Percentiles rank a stretch among this genome's conserved stretches.
Conservation (phyloP, 1,139 yeast genomes). For the Protomyces pachydermus region DNA sequence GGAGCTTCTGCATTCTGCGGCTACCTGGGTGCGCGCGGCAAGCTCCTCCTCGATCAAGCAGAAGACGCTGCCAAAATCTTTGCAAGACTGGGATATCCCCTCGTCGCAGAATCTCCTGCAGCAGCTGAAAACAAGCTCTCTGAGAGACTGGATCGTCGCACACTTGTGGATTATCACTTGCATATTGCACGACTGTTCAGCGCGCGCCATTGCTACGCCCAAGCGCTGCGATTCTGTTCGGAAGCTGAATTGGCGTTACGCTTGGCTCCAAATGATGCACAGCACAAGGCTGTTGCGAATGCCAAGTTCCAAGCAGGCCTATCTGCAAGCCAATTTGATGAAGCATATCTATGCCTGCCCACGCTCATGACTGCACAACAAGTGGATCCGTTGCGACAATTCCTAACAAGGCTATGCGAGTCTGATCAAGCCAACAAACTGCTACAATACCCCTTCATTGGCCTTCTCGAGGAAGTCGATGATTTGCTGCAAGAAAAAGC, state of each 20-base stretch:
- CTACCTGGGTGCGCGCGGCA: constrained; percentile 9
- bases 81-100: constrained; percentile 6
- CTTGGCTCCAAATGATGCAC: neutral
- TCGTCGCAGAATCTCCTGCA: neutral
- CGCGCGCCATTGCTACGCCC: neutral
- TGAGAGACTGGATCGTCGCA: neutral
- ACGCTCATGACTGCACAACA: neutral
- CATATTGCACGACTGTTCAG: constrained; percentile 13
- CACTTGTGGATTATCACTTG: constrained; percentile 6
- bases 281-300: neutral
- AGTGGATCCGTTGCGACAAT: constrained; percentile 14
- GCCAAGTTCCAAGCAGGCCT: constrained; percentile 9
- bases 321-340: constrained; percentile 3
- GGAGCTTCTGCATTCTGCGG: neutral
- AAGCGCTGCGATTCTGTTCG: constrained; percentile 6
- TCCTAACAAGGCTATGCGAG: constrained; percentile 23
- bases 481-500: constrained; percentile 20
- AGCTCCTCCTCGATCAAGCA: neutral
- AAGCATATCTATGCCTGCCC: constrained; percentile 9
- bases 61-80: constrained; percentile 4
- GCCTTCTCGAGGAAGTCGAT: constrained; percentile 27
- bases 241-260: constrained; percentile 6
- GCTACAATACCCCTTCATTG: constrained; percentile 21
- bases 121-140: neutral
- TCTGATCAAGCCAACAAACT: constrained; percentile 10